Percentiles rank a stretch among this genome's conserved stretches.
Conservation (phyloP, 495 filamentous ascomycete species). For the Xylaria curta region DNA sequence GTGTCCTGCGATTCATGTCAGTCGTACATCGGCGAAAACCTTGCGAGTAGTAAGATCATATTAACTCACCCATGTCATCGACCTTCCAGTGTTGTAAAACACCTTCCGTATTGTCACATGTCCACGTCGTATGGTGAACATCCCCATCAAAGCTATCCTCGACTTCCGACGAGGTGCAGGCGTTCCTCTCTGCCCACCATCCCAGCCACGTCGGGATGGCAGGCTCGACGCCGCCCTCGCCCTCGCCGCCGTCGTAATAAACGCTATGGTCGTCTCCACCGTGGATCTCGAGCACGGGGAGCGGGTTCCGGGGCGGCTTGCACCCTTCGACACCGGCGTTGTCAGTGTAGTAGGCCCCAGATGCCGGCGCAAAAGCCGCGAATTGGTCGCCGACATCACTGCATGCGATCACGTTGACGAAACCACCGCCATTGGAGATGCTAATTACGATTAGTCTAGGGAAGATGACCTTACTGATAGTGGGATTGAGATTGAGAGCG, state of each 20-base stretch:
- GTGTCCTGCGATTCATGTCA: constrained; percentile 34
- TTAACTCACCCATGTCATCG: constrained; percentile 44
- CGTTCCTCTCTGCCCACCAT: constrained; percentile 47
- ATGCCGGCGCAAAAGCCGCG: constrained; percentile 55
- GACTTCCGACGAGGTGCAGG: constrained; percentile 33
- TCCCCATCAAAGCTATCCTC: constrained; percentile 42
- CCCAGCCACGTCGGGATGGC: constrained; percentile 44
- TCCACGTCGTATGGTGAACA: constrained; percentile 45
- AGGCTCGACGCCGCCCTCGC: constrained; percentile 45
- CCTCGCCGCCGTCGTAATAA: constrained; percentile 43
- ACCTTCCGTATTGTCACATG: constrained; percentile 42
- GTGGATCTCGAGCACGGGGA: constrained; percentile 56
- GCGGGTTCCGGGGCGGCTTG: constrained; percentile 44
- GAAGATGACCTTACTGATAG: not conserved
- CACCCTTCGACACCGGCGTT: constrained; percentile 38
- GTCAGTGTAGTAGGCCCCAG: constrained; percentile 41
- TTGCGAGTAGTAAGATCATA: not conserved
- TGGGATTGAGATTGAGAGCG: not conserved
- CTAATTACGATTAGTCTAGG: constrained; percentile 29
- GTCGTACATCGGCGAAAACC: constrained; percentile 4
- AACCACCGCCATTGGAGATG: constrained; percentile 64
- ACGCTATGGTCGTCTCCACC: constrained; percentile 49
- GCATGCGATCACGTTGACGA: constrained; percentile 60
- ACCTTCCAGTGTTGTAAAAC: constrained; percentile 57
- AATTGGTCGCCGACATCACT: constrained; percentile 47